These are phyloP conservation scores for Nicotiana paniculata DNA, from an alignment of 257 asterid genomes.

Conservation along the genomic window DNA sequence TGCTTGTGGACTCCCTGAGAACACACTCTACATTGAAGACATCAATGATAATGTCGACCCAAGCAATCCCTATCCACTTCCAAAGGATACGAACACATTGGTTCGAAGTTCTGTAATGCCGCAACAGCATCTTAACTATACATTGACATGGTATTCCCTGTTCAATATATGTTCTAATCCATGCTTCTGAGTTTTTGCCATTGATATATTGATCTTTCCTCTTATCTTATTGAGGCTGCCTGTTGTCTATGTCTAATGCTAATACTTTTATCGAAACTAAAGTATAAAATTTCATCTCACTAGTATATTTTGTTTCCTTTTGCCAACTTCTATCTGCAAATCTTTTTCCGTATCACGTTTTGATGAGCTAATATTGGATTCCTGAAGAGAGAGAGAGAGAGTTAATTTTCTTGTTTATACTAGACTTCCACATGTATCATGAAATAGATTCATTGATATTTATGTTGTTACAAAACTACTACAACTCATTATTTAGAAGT, in stretches of 20 bases:
- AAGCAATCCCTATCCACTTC: conserved; percentile 86
- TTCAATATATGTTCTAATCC: neutral
- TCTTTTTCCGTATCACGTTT: neutral
- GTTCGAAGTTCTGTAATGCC: conserved; percentile 90
- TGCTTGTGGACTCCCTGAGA: conserved; percentile 70
- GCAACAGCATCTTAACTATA: conserved; percentile 86
- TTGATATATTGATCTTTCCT: neutral
- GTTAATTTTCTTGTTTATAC: neutral
- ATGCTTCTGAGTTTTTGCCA: conserved; percentile 1
- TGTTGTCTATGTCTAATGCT: neutral
- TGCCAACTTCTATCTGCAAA: neutral
- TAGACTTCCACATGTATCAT: neutral
- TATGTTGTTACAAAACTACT: neutral
- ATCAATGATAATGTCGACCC: conserved; percentile 61
- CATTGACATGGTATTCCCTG: conserved; percentile 65
- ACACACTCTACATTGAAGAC: conserved; percentile 68
- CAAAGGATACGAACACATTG: conserved; percentile 63
- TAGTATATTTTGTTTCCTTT: neutral
- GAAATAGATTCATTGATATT: neutral
- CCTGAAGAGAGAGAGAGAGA: neutral
- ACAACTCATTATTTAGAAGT: neutral
- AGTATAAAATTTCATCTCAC: neutral
- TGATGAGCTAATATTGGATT: neutral
- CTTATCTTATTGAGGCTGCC: neutral
- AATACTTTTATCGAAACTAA: neutral